Evolutionary conservation across 768 basidiomycete species (phyloP).

Genomic region (Termitomyces sp.): DNA sequence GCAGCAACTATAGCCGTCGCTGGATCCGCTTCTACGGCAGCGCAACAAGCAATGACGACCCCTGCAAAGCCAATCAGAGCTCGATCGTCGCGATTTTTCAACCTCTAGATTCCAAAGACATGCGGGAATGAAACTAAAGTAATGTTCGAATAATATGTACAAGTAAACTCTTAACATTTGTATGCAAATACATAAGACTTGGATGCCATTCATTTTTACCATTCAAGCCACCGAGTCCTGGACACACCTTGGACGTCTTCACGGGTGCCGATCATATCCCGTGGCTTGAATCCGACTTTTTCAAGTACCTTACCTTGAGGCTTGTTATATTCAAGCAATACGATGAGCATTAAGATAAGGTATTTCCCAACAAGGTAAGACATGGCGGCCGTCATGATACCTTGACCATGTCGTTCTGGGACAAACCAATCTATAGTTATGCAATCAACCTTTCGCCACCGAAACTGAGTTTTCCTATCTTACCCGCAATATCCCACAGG

Average conservation of each 20-base stretch:
- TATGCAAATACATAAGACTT: background rate
- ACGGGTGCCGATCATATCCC: background rate
- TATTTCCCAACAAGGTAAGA: constrained; percentile 5
- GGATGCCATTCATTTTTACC: background rate
- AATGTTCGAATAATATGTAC: background rate
- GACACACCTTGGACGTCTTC: constrained; percentile 5
- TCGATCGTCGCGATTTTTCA: constrained; percentile 10
- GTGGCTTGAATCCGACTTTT: constrained; percentile 4
- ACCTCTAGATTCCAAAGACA: background rate
- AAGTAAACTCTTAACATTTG: background rate
- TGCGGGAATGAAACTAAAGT: background rate
- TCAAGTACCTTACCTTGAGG: constrained; percentile 10
- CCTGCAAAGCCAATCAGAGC: background rate
- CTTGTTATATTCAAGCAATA: constrained; percentile 10
- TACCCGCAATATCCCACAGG: no score
- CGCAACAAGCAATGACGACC: background rate
- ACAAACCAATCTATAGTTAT: no score
- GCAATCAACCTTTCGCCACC: no score
- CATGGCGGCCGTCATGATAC: background rate
- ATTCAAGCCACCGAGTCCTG: constrained; percentile 9
- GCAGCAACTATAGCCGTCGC: background rate
- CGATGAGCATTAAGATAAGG: constrained; percentile 6
- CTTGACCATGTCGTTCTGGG: no score
- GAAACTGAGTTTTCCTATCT: no score
- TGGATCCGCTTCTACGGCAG: background rate